Evolutionary conservation across 148 eudicot genomes (phyloP), one percentile per base, ranked within the genome.

Genomic region (Selenicereus undatus): DNA sequence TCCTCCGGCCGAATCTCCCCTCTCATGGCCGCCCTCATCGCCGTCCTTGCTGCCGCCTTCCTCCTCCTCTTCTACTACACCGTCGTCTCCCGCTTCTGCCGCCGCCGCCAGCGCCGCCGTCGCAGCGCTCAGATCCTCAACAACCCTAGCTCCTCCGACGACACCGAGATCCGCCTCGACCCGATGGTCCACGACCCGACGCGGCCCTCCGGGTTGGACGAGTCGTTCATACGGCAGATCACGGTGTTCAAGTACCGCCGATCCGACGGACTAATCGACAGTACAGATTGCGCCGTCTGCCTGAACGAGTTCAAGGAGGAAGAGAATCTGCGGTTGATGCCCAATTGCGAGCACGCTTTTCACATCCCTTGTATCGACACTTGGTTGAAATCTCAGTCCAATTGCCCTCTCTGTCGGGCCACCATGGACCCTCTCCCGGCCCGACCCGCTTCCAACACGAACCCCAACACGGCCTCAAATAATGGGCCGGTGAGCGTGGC

Each of bases 301-400:
- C 56, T 91, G 0, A 86, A 76, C 18, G 97, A 93, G 17, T 93
- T 93, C 22, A 87, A 81, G 29, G 97, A 93, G 42, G 76, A 86
- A 10, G 97, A 93, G 80, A 87, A 77, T 21, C 60, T 93, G 5
- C 76, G 95, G 69, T 35, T 91, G 11, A 80, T 93, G 90, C 97
- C 97, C 0, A 91, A 93, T 18, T 93, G 97, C 56, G 85, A 84
- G 72, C 97, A 93, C 66, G 95, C 95, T 0, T 93, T 93, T 73
- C 97, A 93, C 76, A 71, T 91, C 4, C 85, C 87, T 5, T 93
- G 97, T 65, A 93, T 93, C 42, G 97, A 93, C 52, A 86, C 86
- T 4, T 93, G 95, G 97, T 82, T 93, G 2, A 89, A 83, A 52
- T 80, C 93, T 42, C 93, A 93, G 51, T 88, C 95, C 0, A 91